phyloP scores from a whole-genome alignment of 768 basidiomycete genomes.

The Ramaria sp. region DNA sequence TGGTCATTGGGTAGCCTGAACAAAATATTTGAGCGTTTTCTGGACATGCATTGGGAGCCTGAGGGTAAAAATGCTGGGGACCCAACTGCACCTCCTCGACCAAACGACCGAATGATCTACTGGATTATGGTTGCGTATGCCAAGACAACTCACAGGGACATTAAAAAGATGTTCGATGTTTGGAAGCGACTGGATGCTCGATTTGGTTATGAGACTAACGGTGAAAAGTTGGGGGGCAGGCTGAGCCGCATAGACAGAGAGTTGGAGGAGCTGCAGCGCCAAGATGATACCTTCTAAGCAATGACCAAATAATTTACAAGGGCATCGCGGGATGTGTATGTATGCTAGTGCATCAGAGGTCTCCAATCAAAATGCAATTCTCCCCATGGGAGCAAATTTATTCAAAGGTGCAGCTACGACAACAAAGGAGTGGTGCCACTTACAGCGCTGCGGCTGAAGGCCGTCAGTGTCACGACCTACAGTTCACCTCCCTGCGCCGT shows the following conservation, averaged over 20 bases:
- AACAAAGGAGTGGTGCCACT: neutral
- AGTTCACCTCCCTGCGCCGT: constrained; percentile 32
- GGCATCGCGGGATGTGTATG: too few species aligned
- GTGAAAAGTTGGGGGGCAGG: constrained; percentile 29
- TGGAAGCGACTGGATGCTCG: constrained; percentile 47
- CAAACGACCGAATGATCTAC: constrained; percentile 40
- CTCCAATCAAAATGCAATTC: neutral
- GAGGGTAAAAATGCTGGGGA: constrained; percentile 18
- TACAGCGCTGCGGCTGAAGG: neutral
- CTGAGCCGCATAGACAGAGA: constrained; percentile 32
- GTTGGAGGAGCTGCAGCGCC: constrained; percentile 20
- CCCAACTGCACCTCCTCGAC: constrained; percentile 17
- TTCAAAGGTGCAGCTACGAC: neutral
- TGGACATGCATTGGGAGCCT: constrained; percentile 30
- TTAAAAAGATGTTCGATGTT: constrained; percentile 37
- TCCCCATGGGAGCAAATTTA: neutral
- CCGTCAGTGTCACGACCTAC: neutral
- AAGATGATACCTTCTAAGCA: neutral
- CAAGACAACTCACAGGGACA: constrained; percentile 45
- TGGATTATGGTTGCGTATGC: constrained; percentile 62
- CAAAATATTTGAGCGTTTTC: constrained; percentile 49
- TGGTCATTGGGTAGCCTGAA: constrained; percentile 55
- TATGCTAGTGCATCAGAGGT: neutral
- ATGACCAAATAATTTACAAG: too few species aligned
- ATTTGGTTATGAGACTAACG: constrained; percentile 28